Evolutionary conservation across 495 filamentous ascomycete genomes (phyloP).

Genomic region (Daldinia vernicosa): DNA sequence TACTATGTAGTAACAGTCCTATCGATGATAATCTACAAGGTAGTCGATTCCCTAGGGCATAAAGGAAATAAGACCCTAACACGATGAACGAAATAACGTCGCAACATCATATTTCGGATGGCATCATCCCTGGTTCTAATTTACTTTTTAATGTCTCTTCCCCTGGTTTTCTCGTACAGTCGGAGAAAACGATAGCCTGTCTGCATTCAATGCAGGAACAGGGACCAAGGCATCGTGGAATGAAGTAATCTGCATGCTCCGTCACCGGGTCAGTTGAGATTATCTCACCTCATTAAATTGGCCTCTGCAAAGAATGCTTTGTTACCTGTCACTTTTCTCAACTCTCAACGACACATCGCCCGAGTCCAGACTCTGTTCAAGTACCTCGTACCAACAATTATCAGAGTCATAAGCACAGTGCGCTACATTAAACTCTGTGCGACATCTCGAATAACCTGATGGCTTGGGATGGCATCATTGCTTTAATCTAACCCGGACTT

Average conservation of each 20-base stretch:
- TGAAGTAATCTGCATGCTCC: conserved; percentile 36
- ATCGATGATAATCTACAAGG: conserved; percentile 24
- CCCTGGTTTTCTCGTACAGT: conserved; percentile 30
- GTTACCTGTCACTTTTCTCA: conserved; percentile 37
- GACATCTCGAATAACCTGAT: not conserved
- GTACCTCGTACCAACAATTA: conserved; percentile 13
- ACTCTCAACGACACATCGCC: conserved; percentile 24
- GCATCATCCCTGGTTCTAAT: conserved; percentile 39
- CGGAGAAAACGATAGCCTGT: conserved; percentile 36
- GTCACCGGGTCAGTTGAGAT: conserved; percentile 23
- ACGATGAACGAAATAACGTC: conserved; percentile 23
- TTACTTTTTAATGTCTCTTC: conserved; percentile 39
- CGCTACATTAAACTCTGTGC: conserved; percentile 3
- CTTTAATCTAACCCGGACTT: conserved; percentile 36
- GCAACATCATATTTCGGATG: conserved; percentile 41
- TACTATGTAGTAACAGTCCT: conserved; percentile 9
- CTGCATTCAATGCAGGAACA: conserved; percentile 41
- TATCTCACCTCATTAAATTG: conserved; percentile 30
- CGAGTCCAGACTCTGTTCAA: conserved; percentile 22
- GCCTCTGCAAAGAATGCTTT: conserved; percentile 41
- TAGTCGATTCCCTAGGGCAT: conserved; percentile 19
- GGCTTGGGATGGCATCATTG: conserved; percentile 30
- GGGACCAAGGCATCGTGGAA: conserved; percentile 38
- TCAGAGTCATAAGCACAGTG: conserved; percentile 8
- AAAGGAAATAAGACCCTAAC: conserved; percentile 29